Evolutionary conservation across 2,329 filamentous ascomycete species (phyloP), one percentile per base, ranked within the genome.

Genomic region (Amesomyces nigricolor): DNA sequence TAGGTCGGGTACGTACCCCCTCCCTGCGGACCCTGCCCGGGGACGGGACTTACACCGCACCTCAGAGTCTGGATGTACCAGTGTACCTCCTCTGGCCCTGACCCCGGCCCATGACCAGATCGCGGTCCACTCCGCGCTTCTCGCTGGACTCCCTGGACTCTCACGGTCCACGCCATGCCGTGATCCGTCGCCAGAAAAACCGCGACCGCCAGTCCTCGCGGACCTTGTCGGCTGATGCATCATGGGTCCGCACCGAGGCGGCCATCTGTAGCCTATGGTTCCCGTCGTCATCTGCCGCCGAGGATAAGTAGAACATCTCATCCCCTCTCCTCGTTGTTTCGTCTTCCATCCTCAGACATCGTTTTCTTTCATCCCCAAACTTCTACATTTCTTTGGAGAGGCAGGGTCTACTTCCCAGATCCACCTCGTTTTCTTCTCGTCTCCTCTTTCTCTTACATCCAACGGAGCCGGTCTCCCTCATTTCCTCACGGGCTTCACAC

Each of bases 221-320:
- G 52, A 50, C 54, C 61, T 58, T 57, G 51, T 58, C 60, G 60
- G 57, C 54, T 60, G 59, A 42, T 61, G 62, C 62, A 59, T 60
- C 63, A 52, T 58, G 59, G 64, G 63, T 55, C 59, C 62, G 61
- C 58, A 30, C 42, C 58, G 49, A 47, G 38, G 58, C 59, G 63
- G 60, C 62, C 63, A 57, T 54, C 61, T 58, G 58, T 56, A 54
- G 55, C 62, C 63, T 63, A 65, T 64, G 60, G 57, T 61, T 60
- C 55, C 50, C 51, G 47, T 38, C 50, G 17, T 56, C 47, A 55
- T 60, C 60, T 61, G 51, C 54, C 58, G 43, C 58, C 50, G 63
- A 66, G 62, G 64, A 67, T 66, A 68, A 68, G 65, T 65, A 66
- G 61, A 56, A 50, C 56, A 57, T 56, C 57, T 55, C 53, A 54